Evolutionary conservation across 1,284 basidiomycete species (phyloP).

Genomic region (Exobasidium cylindrosporum): DNA sequence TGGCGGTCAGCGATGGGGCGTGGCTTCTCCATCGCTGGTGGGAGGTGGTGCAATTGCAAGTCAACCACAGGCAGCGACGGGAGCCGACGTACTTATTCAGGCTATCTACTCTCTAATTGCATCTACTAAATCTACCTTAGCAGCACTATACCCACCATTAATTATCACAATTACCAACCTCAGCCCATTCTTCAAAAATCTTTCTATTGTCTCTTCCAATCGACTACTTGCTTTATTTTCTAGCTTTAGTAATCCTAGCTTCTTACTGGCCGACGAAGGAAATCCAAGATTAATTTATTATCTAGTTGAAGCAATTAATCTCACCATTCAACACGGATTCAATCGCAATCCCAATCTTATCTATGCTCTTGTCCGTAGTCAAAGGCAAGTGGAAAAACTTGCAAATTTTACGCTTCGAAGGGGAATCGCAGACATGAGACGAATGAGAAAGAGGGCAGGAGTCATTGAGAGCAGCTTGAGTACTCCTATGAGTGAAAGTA

Average conservation of each 20-base stretch:
- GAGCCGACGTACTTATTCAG: slow-evolving; percentile 57
- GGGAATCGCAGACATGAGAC: slow-evolving; percentile 74
- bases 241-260: slow-evolving; percentile 81
- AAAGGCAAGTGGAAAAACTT: slow-evolving; percentile 72
- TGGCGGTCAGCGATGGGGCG: neutral
- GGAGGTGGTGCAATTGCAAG: neutral
- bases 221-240: slow-evolving; percentile 81
- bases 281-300: slow-evolving; percentile 88
- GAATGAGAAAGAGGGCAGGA: slow-evolving; percentile 16
- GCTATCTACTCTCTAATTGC: slow-evolving; percentile 79
- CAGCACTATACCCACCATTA: slow-evolving; percentile 68
- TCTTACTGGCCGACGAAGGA: slow-evolving; percentile 86
- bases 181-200: slow-evolving; percentile 77
- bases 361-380: slow-evolving; percentile 71
- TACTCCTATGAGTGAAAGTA: neutral
- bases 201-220: slow-evolving; percentile 72
- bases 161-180: slow-evolving; percentile 84
- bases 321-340: slow-evolving; percentile 63
- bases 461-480: neutral
- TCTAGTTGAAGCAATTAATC: slow-evolving; percentile 87
- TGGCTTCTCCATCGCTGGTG: neutral
- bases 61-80: slow-evolving; percentile 23
- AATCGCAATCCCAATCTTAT: slow-evolving; percentile 78
- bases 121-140: slow-evolving; percentile 63
- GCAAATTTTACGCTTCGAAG: slow-evolving; percentile 80